Conservation (phyloP, 2,329 filamentous ascomycete genomes). For the Pochonia chlamydosporia region DNA sequence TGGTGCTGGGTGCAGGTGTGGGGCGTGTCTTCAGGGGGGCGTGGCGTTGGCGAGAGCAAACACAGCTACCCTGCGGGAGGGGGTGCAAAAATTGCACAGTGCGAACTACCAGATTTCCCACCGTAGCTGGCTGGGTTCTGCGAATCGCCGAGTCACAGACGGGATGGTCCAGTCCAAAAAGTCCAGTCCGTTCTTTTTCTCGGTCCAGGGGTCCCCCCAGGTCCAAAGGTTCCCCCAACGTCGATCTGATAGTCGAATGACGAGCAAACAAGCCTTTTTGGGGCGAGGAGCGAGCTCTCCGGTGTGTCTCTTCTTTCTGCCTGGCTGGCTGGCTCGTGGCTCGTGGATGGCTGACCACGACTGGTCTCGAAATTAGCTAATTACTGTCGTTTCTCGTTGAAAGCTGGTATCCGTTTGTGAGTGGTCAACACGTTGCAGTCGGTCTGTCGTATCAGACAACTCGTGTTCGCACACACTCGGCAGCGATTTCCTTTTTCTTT, state of each 20-base stretch:
- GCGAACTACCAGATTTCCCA: neutral
- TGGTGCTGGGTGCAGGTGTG: too few species aligned
- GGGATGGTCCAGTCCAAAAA: neutral
- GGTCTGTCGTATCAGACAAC: slow-evolving; percentile 8
- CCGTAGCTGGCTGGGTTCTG: slow-evolving; percentile 8
- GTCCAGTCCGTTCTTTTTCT: slow-evolving; percentile 8
- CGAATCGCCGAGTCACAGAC: slow-evolving; percentile 16
- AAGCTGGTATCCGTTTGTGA: neutral
- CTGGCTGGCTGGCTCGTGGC: neutral
- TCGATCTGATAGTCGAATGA: slow-evolving; percentile 1
- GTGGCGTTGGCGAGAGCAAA: slow-evolving; percentile 3
- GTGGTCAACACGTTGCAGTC: slow-evolving; percentile 4
- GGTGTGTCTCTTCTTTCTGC: neutral
- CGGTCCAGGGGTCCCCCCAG: slow-evolving; percentile 13
- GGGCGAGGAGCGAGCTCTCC: neutral
- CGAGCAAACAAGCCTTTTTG: too few species aligned
- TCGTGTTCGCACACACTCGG: neutral
- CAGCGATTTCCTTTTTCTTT: neutral
- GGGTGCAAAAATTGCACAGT: neutral
- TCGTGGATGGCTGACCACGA: neutral
- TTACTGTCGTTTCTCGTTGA: neutral
- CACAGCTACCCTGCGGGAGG: slow-evolving; percentile 1
- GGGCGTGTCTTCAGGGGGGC: slow-evolving; percentile 15
- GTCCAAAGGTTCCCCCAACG: neutral
- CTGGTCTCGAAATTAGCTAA: slow-evolving; percentile 4